Evolutionary conservation across 139 green algal genomes (phyloP).

Genomic region (Spirogloea muscicola): DNA sequence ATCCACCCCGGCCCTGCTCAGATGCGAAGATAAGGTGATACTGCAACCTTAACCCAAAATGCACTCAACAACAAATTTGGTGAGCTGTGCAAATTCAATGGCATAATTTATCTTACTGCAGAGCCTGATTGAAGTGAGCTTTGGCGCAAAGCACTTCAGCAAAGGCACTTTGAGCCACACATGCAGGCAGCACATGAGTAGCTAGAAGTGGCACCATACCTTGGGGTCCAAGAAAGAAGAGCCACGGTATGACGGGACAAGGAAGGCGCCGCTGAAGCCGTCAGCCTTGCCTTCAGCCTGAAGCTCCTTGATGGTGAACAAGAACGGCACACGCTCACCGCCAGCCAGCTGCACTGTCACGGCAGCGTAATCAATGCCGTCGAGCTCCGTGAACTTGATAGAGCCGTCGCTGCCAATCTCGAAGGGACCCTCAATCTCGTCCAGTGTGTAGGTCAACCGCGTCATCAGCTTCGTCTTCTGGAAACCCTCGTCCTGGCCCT

Average conservation of each 20-base stretch:
- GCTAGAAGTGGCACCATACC: too few relatives aligned
- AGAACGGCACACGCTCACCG: constrained; percentile 97
- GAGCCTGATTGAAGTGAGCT: not conserved
- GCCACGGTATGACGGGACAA: constrained; percentile 96
- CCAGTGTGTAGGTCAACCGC: constrained; percentile 97
- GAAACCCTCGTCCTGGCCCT: too few relatives aligned
- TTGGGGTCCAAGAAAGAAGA: constrained; percentile 99
- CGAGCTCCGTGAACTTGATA: constrained; percentile 88
- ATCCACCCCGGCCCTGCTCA: constrained; percentile 89
- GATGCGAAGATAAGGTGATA: too few relatives aligned
- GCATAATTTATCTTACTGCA: too few relatives aligned
- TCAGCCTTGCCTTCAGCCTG: constrained; percentile 77
- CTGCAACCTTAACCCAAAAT: too few relatives aligned
- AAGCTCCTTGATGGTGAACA: constrained; percentile 99
- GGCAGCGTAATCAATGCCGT: constrained; percentile 97
- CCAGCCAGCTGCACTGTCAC: constrained; percentile 95
- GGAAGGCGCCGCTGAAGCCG: constrained; percentile 90
- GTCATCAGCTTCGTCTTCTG: constrained; percentile 98
- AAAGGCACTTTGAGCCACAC: too few relatives aligned
- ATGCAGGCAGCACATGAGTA: not conserved
- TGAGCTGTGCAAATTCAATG: too few relatives aligned
- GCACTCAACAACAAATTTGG: too few relatives aligned
- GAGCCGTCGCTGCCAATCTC: constrained; percentile 65
- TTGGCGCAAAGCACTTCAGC: not conserved
- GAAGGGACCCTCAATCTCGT: constrained; percentile 59